These are phyloP conservation scores for Edaphochlamys debaryana DNA, from an alignment of 139 green algal species.

Conservation along the genomic window DNA sequence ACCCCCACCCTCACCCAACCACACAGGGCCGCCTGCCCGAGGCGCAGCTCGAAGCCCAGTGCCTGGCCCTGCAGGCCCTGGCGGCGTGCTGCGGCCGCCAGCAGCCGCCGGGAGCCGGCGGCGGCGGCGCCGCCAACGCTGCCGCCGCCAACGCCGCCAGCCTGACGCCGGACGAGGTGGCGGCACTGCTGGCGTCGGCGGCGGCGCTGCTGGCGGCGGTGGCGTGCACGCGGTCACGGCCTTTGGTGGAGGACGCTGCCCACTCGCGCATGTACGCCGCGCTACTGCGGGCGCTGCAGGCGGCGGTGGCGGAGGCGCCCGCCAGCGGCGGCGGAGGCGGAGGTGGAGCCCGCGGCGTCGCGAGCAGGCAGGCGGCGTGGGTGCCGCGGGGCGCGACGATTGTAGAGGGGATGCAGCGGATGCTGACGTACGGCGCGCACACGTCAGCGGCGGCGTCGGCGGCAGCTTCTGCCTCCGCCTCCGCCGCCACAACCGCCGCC, in stretches of 20 bases:
- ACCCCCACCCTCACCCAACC: too few relatives aligned
- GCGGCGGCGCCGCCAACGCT: not conserved
- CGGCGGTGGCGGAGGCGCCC: constrained; percentile 7
- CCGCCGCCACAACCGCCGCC: not conserved
- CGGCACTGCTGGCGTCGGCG: not conserved
- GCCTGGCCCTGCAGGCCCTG: constrained; percentile 32
- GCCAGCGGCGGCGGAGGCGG: not conserved
- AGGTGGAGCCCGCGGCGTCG: not conserved
- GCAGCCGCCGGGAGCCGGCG: not conserved
- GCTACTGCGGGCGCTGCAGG: constrained; percentile 33
- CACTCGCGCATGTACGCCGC: constrained; percentile 46
- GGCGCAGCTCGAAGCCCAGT: constrained; percentile 42
- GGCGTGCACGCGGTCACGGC: not conserved
- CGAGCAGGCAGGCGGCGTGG: constrained; percentile 19
- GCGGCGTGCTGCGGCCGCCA: constrained; percentile 28
- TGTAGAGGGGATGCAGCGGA: constrained; percentile 47
- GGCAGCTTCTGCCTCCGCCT: not conserved
- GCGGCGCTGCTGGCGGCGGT: constrained; percentile 25
- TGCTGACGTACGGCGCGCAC: constrained; percentile 48
- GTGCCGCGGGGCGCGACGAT: constrained; percentile 26
- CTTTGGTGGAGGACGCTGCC: constrained; percentile 29
- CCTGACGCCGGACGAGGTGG: not conserved
- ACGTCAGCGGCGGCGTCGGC: constrained; percentile 9
- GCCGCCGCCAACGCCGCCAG: not conserved
- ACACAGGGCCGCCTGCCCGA: too few relatives aligned